These are phyloP conservation scores for Arthroderma sp. DNA, from an alignment of 2,329 filamentous ascomycete genomes.

Conservation along the genomic window DNA sequence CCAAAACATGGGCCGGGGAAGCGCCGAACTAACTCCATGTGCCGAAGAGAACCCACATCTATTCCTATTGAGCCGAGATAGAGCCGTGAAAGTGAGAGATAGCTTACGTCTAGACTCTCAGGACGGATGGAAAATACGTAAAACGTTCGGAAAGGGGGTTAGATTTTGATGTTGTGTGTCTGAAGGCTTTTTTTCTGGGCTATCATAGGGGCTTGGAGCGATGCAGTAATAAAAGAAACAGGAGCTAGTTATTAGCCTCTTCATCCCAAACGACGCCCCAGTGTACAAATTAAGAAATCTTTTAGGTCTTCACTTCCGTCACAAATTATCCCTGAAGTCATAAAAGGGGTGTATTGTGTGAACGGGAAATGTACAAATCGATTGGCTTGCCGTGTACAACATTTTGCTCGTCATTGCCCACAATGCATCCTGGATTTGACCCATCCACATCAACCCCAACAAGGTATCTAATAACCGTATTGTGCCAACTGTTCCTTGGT, in stretches of 20 bases:
- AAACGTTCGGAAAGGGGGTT: not conserved
- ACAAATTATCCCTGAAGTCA: slow-evolving; percentile 14
- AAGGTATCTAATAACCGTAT: slow-evolving; percentile 68
- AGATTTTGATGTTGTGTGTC: not conserved
- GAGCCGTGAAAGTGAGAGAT: not conserved
- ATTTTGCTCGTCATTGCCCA: slow-evolving; percentile 29
- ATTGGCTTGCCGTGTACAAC: slow-evolving; percentile 30
- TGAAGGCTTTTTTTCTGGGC: slow-evolving; percentile 26
- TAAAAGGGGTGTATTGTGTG: slow-evolving; percentile 13
- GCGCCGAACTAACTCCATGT: not conserved
- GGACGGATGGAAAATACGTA: not conserved
- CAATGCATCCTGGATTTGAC: slow-evolving; percentile 26
- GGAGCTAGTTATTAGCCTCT: slow-evolving; percentile 30
- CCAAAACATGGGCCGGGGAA: not conserved
- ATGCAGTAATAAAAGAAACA: slow-evolving; percentile 24
- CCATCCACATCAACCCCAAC: slow-evolving; percentile 27
- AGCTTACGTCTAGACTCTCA: too few species aligned
- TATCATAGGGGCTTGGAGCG: slow-evolving; percentile 30
- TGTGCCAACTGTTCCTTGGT: slow-evolving; percentile 76
- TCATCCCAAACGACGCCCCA: slow-evolving; percentile 30
- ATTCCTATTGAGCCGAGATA: not conserved
- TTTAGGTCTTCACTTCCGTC: slow-evolving; percentile 13
- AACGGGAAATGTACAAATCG: slow-evolving; percentile 22
- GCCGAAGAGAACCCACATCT: not conserved
- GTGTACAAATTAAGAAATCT: slow-evolving; percentile 19